A percentile compares a stretch with the other conserved stretches of the same genome.
These are phyloP conservation scores for Saturnispora hagleri DNA, from an alignment of 805 yeast species.

Conservation along the genomic window DNA sequence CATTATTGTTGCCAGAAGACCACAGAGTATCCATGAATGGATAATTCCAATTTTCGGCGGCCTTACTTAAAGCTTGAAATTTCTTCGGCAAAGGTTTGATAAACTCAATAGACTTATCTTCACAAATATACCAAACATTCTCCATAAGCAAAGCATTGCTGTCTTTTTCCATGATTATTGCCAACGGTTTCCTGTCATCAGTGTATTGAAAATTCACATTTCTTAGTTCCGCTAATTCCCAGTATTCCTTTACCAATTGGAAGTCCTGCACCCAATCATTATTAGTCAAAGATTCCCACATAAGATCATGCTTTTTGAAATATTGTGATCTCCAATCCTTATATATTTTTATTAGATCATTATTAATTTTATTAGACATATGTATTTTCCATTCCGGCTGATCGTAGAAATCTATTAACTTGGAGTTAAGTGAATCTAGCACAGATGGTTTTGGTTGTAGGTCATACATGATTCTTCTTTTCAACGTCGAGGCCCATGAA, in stretches of 20 bases:
- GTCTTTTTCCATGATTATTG: background rate
- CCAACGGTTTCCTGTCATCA: background rate
- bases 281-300: slow-evolving; percentile 1
- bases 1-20: background rate
- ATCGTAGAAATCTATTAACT: background rate
- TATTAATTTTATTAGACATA: background rate
- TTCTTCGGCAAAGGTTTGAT: background rate
- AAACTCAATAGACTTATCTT: background rate
- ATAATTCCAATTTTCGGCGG: background rate
- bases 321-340: slow-evolving; percentile 9
- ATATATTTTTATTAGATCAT: slow-evolving; percentile 6
- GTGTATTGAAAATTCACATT: background rate
- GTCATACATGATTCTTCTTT: slow-evolving; percentile 6
- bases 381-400: slow-evolving; percentile 11
- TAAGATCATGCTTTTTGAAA: slow-evolving; percentile 6
- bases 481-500: slow-evolving; percentile 6
- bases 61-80: background rate
- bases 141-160: background rate
- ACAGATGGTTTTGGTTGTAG: background rate
- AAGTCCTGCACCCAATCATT: background rate
- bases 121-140: background rate
- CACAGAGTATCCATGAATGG: background rate
- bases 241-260: slow-evolving; percentile 1
- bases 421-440: background rate
- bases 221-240: background rate